Base-by-base conservation (phyloP, 129 eudicot species). In the Pseudognaphalium luteoalbum region DNA sequence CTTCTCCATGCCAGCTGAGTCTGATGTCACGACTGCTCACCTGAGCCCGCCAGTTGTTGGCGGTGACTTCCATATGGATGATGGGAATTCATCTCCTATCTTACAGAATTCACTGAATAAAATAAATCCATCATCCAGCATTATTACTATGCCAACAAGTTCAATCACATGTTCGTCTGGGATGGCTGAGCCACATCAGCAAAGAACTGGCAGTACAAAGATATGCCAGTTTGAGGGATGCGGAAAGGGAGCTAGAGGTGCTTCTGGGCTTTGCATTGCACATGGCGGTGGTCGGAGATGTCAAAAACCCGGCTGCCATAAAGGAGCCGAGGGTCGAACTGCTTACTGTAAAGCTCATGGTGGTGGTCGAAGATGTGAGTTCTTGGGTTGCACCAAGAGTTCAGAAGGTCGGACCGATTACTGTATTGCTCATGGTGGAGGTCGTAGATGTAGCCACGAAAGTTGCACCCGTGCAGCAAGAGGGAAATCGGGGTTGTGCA, bases 261-360 rank as follows among this genome's bases (percentile, higher is more conserved):
- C 99, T 72, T 91, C 97, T 25, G 97, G 99, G 2, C 92, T 91
- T 60, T 95, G 99, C 77, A 95, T 95, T 44, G 92, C 99, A 47
- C 99, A 95, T 82, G 99, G 99, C 7, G 99, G 99, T n/a, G 97
- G 99, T 9, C 88, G 97, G 71, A 87, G 99, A 76, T 95, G 99
- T 61, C 99, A 95, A 68, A 92, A 85, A 73, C 88, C 83, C n/a
- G 90, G 91, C 62, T 95, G 99, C 80, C 86, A 83, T 66, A 95
- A 89, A 83, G 99, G 99, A 80, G 99, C 99, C 7, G 97, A 95
- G 76, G 99, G 99, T 9, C 87, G 96, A 34, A 95, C 99, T 6
- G 97, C 97, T 8, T 91, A 82, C 82, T 95, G 99, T 82, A 95
- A 95, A 86, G 97, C 99, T 32, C 99, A 91, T 60, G 99, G 97